These are phyloP conservation scores for Mycosphaerella arachidis DNA, from an alignment of 2,329 filamentous ascomycete genomes.

Conservation along the genomic window DNA sequence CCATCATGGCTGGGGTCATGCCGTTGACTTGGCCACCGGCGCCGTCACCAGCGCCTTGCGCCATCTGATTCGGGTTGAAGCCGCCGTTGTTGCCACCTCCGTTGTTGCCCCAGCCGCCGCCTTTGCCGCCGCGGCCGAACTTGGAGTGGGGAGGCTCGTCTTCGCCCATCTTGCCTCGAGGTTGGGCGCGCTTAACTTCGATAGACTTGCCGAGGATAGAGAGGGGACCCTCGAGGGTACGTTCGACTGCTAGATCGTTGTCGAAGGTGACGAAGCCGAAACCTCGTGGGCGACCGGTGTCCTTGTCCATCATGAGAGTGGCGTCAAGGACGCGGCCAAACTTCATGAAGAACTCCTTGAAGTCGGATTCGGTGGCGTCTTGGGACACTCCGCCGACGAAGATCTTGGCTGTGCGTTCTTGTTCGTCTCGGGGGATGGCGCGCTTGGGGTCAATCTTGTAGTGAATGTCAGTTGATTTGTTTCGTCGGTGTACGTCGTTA, in stretches of 20 bases:
- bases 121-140: conserved; percentile 41
- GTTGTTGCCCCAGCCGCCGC: conserved; percentile 19
- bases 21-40: conserved; percentile 43
- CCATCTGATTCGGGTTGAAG: conserved; percentile 31
- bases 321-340: conserved; percentile 96
- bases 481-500: conserved; percentile 16
- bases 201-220: conserved; percentile 95
- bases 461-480: conserved; percentile 24
- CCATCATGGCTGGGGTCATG: conserved; percentile 96
- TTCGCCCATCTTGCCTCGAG: conserved; percentile 87
- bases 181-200: conserved; percentile 97
- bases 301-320: conserved; percentile 99
- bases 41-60: conserved; percentile 17
- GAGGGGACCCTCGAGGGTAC: conserved; percentile 75
- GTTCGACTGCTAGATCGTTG: conserved; percentile 89
- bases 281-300: conserved; percentile 90
- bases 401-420: conserved; percentile 97
- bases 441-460: conserved; percentile 92
- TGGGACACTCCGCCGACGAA: conserved; percentile 97
- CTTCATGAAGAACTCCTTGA: conserved; percentile 93
- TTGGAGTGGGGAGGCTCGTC: conserved; percentile 59
- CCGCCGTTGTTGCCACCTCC: conserved; percentile 33
- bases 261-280: conserved; percentile 99
- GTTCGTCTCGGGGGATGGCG: conserved; percentile 93
- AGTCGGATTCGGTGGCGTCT: conserved; percentile 93